phyloP scores from a whole-genome alignment of 768 basidiomycete species.

The Trametes maxima region DNA sequence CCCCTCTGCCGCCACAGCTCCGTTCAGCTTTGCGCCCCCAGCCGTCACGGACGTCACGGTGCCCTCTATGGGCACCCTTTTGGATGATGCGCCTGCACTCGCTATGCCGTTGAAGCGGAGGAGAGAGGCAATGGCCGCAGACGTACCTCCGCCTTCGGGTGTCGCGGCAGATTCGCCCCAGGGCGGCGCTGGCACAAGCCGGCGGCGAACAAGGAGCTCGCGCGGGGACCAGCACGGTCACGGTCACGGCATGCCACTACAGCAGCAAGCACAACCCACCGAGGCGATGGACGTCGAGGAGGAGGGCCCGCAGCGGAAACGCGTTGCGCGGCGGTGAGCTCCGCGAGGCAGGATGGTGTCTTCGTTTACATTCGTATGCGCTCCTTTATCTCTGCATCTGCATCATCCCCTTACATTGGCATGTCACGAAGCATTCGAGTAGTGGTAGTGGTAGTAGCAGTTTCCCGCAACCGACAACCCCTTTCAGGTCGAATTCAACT shows the following conservation, averaged over 20 bases:
- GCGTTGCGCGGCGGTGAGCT: slow-evolving; percentile 62
- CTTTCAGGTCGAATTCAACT: slow-evolving; percentile 2
- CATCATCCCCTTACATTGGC: neutral
- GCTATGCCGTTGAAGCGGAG: slow-evolving; percentile 55
- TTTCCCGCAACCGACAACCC: neutral
- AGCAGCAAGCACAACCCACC: slow-evolving; percentile 36
- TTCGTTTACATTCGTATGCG: neutral
- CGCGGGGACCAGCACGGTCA: slow-evolving; percentile 36
- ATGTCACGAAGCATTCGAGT: neutral
- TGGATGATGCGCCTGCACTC: neutral
- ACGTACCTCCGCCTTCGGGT: slow-evolving; percentile 41
- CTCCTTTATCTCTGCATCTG: neutral
- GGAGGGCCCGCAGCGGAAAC: slow-evolving; percentile 74
- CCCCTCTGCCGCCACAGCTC: slow-evolving; percentile 28
- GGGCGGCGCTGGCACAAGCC: slow-evolving; percentile 36
- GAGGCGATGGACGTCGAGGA: slow-evolving; percentile 70
- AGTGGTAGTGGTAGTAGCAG: too few relatives aligned
- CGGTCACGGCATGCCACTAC: slow-evolving; percentile 33
- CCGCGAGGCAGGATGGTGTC: neutral
- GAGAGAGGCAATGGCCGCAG: slow-evolving; percentile 77
- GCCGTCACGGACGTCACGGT: slow-evolving; percentile 31
- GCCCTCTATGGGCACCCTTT: slow-evolving; percentile 52
- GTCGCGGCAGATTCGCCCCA: slow-evolving; percentile 40
- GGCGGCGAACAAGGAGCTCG: slow-evolving; percentile 60
- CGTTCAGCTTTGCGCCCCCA: slow-evolving; percentile 33